Conservation (phyloP, 1,139 yeast genomes). For the Candida sojae region DNA sequence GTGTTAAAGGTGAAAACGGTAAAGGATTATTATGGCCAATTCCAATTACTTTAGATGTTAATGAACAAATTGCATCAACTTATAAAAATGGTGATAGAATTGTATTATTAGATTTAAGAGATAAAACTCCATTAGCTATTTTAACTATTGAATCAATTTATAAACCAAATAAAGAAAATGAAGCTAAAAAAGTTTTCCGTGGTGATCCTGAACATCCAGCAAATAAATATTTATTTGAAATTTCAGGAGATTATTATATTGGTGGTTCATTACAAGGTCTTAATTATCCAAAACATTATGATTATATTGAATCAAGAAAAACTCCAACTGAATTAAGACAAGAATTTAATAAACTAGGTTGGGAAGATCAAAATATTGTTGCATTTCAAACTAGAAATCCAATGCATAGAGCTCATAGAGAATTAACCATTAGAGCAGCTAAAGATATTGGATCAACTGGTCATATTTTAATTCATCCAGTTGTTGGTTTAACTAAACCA, state of each 20-base stretch:
- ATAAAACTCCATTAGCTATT: slow-evolving; percentile 78
- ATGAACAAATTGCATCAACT: slow-evolving; percentile 49
- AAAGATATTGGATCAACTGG: slow-evolving; percentile 45
- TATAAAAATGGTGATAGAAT: slow-evolving; percentile 57
- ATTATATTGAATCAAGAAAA: slow-evolving; percentile 82
- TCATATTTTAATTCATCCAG: slow-evolving; percentile 91
- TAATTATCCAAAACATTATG: slow-evolving; percentile 84
- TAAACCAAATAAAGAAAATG: slow-evolving; percentile 74
- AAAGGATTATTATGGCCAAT: slow-evolving; percentile 86
- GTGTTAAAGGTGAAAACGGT: slow-evolving; percentile 36
- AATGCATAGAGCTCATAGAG: slow-evolving; percentile 98
- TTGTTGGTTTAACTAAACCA: slow-evolving; percentile 94
- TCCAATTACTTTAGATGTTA: slow-evolving; percentile 87
- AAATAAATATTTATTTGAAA: slow-evolving; percentile 65
- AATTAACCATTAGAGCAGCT: slow-evolving; percentile 94
- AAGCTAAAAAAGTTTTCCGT: slow-evolving; percentile 86
- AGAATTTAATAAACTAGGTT: slow-evolving; percentile 77
- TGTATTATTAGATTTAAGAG: slow-evolving; percentile 80
- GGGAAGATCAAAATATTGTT: slow-evolving; percentile 76
- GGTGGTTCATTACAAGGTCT: slow-evolving; percentile 91
- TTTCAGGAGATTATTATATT: slow-evolving; percentile 80
- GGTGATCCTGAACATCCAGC: slow-evolving; percentile 99
- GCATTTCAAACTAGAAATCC: slow-evolving; percentile 99
- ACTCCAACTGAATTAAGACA: slow-evolving; percentile 88
- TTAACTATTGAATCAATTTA: slow-evolving; percentile 78